Conservation (phyloP, 176 grass and related monocot species). For the Aegilops sharonensis region DNA sequence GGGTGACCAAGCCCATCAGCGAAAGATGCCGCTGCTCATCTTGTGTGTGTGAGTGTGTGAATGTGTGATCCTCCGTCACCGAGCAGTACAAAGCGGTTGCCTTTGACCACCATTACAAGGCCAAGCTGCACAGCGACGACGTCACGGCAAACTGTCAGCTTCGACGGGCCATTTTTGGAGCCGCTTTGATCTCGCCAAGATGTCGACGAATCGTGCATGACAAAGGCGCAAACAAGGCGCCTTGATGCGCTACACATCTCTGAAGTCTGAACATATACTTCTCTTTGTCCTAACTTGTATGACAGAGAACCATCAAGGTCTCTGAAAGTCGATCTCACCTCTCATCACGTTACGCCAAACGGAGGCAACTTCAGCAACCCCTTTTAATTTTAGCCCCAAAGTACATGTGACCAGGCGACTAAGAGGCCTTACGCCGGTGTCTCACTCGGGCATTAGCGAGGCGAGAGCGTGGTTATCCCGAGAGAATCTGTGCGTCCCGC, state of each 20-base stretch:
- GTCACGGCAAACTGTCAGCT: not conserved
- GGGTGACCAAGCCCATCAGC: constrained; percentile 23
- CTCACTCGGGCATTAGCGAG: not conserved
- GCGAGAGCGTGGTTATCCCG: constrained; percentile 27
- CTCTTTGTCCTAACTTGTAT: not conserved
- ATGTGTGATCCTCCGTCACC: not conserved
- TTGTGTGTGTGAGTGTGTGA: not conserved
- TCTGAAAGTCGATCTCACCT: no score
- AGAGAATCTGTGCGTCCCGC: constrained; percentile 41
- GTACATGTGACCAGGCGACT: not conserved
- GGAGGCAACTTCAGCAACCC: not conserved
- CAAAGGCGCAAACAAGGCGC: not conserved
- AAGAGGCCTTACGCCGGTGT: not conserved
- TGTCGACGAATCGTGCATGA: not conserved
- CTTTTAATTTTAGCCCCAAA: not conserved
- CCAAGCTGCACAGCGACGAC: not conserved
- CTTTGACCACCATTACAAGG: constrained; percentile 21
- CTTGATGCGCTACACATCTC: not conserved
- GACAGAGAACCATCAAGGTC: no score
- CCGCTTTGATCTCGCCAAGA: not conserved
- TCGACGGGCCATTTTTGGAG: not conserved
- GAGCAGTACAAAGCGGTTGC: not conserved
- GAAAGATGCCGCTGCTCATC: not conserved
- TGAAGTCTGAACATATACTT: not conserved
- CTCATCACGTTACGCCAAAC: not conserved